Percentiles rank a stretch among this genome's conserved stretches.
phyloP scores from a whole-genome alignment of 148 eudicot species.

The Selenicereus undatus region DNA sequence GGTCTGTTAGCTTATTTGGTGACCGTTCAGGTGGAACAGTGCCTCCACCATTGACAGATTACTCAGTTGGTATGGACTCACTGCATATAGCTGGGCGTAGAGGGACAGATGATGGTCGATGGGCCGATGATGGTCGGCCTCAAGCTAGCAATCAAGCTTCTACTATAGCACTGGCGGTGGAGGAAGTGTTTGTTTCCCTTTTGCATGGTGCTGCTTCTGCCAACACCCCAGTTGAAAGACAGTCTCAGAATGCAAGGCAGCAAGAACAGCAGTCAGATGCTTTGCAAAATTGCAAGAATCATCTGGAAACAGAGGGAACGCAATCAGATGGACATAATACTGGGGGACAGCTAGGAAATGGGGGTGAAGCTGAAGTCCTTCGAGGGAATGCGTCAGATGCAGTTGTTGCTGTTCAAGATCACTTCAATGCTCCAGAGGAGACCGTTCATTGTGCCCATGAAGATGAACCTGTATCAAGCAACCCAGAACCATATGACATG shows the following conservation, averaged over 20 bases:
- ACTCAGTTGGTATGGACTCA: conserved; percentile 84
- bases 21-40: conserved; percentile 61
- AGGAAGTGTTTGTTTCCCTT: conserved; percentile 67
- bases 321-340: conserved; percentile 32
- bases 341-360: conserved; percentile 34
- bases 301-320: conserved; percentile 30
- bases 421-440: conserved; percentile 32
- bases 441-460: conserved; percentile 27
- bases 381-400: conserved; percentile 35
- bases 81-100: conserved; percentile 68
- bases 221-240: conserved; percentile 39
- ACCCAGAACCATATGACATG: conserved; percentile 40
- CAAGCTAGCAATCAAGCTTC: conserved; percentile 87
- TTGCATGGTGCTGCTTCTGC: conserved; percentile 44
- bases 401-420: conserved; percentile 30
- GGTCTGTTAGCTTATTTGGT: conserved; percentile 60
- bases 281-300: conserved; percentile 28
- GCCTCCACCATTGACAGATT: conserved; percentile 67
- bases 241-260: conserved; percentile 33
- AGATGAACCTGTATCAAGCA: conserved; percentile 35
- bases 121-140: conserved; percentile 99
- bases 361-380: conserved; percentile 32
- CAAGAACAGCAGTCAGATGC: conserved; percentile 34
- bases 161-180: conserved; percentile 75
- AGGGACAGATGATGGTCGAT: conserved; percentile 94